A percentile compares a stretch with the other conserved stretches of the same genome.
Conservation (phyloP, 2,329 filamentous ascomycete species). For the Penicillium sp. region DNA sequence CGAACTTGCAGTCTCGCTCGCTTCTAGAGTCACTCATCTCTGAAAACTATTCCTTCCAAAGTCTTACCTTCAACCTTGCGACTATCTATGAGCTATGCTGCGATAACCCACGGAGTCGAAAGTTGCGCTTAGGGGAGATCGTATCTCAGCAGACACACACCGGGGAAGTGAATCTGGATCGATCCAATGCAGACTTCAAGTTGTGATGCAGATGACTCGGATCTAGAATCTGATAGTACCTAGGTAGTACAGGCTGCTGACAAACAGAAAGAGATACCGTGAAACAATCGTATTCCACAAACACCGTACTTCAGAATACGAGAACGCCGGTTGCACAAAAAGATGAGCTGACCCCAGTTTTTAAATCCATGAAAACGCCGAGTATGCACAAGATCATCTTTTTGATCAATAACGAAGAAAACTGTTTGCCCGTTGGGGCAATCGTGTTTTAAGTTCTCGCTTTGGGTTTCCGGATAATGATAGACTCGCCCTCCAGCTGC, state of each 20-base stretch:
- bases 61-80: constrained; percentile 80
- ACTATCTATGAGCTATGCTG: constrained; percentile 92
- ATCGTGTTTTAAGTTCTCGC: constrained; percentile 14
- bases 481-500: constrained; percentile 68
- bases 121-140: constrained; percentile 66
- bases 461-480: constrained; percentile 68
- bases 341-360: neutral
- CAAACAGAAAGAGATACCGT: neutral
- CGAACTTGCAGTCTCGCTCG: constrained; percentile 52
- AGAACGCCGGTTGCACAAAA: constrained; percentile 7
- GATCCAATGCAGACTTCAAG: constrained; percentile 71
- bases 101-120: constrained; percentile 67
- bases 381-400: neutral
- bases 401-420: neutral
- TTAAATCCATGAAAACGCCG: neutral
- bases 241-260: neutral
- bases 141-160: constrained; percentile 59
- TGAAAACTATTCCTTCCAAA: constrained; percentile 65
- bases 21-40: constrained; percentile 65
- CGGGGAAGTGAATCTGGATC: constrained; percentile 62
- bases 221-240: neutral
- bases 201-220: constrained; percentile 43
- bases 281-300: neutral
- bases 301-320: neutral
- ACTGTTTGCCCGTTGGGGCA: neutral